Percentiles rank a stretch among this genome's conserved stretches.
These are phyloP conservation scores for Scedosporium dehoogii DNA, from an alignment of 2,329 filamentous ascomycete species.

Conservation along the genomic window DNA sequence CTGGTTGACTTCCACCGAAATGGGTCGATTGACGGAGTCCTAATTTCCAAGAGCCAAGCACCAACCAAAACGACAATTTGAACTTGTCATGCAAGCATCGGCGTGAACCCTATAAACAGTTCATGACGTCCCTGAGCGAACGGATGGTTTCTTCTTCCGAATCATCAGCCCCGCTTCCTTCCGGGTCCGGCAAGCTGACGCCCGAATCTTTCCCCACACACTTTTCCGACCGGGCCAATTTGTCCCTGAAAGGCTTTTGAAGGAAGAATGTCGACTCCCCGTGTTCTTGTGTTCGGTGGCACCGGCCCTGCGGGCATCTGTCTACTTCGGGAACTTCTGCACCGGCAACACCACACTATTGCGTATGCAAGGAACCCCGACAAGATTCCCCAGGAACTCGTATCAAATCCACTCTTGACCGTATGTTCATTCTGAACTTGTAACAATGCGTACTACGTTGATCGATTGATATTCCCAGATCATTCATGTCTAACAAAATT, in stretches of 20 bases:
- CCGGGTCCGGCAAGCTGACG: too few species aligned
- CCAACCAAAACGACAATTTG: too few species aligned
- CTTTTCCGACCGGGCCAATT: neutral
- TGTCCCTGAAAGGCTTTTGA: neutral
- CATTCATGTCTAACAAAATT: neutral
- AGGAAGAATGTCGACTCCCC: neutral
- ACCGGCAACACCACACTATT: conserved; percentile 16
- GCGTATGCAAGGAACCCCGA: conserved; percentile 9
- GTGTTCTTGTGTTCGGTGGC: conserved; percentile 19
- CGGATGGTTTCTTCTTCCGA: too few species aligned
- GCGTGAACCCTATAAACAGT: too few species aligned
- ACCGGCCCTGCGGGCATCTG: conserved; percentile 22
- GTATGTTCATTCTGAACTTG: conserved; percentile 3
- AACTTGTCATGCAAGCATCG: too few species aligned
- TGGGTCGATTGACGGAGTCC: too few species aligned
- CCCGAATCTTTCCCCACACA: neutral
- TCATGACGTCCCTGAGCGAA: too few species aligned
- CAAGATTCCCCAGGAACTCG: conserved; percentile 16
- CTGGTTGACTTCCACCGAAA: too few species aligned
- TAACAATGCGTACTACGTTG: neutral
- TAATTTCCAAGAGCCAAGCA: too few species aligned
- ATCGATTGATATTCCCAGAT: too few species aligned
- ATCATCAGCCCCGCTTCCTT: too few species aligned
- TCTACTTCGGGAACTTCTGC: conserved; percentile 18
- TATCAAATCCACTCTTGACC: conserved; percentile 12